These are phyloP conservation scores for Xylaria arbuscula DNA, from an alignment of 2,329 filamentous ascomycete genomes.

Conservation along the genomic window DNA sequence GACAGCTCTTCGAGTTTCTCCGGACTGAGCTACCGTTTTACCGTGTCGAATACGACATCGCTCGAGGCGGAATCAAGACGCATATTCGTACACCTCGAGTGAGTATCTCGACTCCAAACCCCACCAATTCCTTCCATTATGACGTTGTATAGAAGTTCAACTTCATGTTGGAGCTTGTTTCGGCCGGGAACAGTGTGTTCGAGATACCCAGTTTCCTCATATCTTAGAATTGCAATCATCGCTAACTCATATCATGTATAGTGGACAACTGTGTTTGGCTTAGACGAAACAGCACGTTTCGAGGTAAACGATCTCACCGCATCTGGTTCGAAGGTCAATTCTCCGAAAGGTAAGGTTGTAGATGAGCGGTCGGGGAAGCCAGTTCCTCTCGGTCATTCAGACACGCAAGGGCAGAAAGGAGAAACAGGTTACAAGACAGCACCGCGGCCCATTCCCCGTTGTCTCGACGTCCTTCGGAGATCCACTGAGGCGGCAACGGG, in stretches of 20 bases:
- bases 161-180: background rate
- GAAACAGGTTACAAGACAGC: constrained; percentile 36
- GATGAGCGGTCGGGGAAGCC: constrained; percentile 57
- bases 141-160: background rate
- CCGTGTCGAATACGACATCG: constrained; percentile 78
- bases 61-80: constrained; percentile 70
- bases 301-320: background rate
- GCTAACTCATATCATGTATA: constrained; percentile 7
- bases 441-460: constrained; percentile 77
- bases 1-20: constrained; percentile 75
- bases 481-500: constrained; percentile 74
- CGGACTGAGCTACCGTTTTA: constrained; percentile 80
- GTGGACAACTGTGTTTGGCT: constrained; percentile 69
- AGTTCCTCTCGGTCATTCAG: constrained; percentile 63
- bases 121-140: background rate
- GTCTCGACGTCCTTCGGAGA: constrained; percentile 71
- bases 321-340: constrained; percentile 50
- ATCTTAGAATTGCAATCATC: background rate
- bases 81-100: constrained; percentile 63
- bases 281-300: constrained; percentile 73
- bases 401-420: constrained; percentile 45
- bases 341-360: constrained; percentile 46
- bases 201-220: no score
- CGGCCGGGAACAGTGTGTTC: no score
- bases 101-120: background rate